These are phyloP conservation scores for Pythium phragmitis DNA, from an alignment of 352 stramenopile species.

Conservation along the genomic window DNA sequence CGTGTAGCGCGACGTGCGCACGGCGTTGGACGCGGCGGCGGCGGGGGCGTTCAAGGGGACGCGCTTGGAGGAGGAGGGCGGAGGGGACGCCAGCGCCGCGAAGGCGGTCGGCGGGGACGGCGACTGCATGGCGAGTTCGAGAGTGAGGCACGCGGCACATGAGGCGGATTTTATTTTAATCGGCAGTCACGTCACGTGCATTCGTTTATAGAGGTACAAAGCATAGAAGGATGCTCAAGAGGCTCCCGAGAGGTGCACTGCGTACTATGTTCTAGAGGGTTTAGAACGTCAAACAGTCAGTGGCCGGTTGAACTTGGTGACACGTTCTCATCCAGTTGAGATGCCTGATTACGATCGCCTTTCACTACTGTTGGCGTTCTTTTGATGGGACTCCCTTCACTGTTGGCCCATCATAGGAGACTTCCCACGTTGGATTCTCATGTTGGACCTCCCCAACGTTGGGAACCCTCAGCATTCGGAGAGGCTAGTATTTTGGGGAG, in stretches of 20 bases:
- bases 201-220: not conserved
- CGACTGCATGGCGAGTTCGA: not conserved
- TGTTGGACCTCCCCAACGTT: no score
- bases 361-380: no score
- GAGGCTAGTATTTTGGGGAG: not conserved
- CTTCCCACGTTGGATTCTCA: not conserved
- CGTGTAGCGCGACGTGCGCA: slow-evolving; percentile 83
- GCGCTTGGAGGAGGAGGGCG: not conserved
- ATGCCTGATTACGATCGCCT: not conserved
- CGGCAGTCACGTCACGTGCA: not conserved
- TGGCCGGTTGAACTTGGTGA: not conserved
- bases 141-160: not conserved
- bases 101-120: not conserved
- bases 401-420: not conserved
- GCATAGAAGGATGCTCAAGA: not conserved
- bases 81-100: not conserved
- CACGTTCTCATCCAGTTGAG: not conserved
- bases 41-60: not conserved
- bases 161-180: slow-evolving; percentile 5
- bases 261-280: not conserved
- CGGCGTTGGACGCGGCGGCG: slow-evolving; percentile 40
- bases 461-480: not conserved
- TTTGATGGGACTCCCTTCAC: not conserved
- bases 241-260: not conserved
- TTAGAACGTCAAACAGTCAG: not conserved